phyloP scores from a whole-genome alignment of 768 basidiomycete species.

The Collybiopsis luxurians region DNA sequence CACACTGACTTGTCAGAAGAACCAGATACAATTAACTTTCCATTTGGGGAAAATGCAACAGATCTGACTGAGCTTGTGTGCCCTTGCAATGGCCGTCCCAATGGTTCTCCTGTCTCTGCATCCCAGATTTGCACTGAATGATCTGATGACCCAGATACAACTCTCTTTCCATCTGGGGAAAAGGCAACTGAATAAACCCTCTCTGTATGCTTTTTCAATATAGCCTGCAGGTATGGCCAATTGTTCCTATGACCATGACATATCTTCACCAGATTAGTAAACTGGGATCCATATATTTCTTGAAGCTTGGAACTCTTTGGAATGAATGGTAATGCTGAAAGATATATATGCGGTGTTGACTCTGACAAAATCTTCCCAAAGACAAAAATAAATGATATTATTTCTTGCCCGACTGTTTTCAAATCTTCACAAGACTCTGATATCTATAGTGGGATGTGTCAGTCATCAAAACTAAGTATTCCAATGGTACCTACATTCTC shows the following conservation, averaged over 20 bases:
- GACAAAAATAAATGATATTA: neutral
- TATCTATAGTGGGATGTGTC: too few relatives aligned
- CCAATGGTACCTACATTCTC: too few relatives aligned
- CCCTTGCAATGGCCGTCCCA: neutral
- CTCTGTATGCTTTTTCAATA: conserved; percentile 8
- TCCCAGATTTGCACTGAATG: too few relatives aligned
- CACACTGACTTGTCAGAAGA: neutral
- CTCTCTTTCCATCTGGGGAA: conserved; percentile 47
- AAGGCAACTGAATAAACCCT: conserved; percentile 34
- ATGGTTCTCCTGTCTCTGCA: too few relatives aligned
- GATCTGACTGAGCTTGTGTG: neutral
- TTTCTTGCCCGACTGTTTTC: neutral
- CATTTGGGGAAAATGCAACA: neutral
- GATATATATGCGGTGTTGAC: conserved; percentile 18
- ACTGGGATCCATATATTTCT: neutral
- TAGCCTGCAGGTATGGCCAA: neutral
- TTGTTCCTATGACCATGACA: neutral
- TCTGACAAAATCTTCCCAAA: conserved; percentile 7
- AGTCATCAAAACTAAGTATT: neutral
- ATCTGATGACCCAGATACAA: too few relatives aligned
- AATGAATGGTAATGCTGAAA: conserved; percentile 20
- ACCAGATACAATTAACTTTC: neutral
- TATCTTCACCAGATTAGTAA: neutral
- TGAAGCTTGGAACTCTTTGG: conserved; percentile 15
- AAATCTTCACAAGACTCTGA: too few relatives aligned